phyloP scores from a whole-genome alignment of 2,329 filamentous ascomycete species.

The Cercospora nicotianae region DNA sequence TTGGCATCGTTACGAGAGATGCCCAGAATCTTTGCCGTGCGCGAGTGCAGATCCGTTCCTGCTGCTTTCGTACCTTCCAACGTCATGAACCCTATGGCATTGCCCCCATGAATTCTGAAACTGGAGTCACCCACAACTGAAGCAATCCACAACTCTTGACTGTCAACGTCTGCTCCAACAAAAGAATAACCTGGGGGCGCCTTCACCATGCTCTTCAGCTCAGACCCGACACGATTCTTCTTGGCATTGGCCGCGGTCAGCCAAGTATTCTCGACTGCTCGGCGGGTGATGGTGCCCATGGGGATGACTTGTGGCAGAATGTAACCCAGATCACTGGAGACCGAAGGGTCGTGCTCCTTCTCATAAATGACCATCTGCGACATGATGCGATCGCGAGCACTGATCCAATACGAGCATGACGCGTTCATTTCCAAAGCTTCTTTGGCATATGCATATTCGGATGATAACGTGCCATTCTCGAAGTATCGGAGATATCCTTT shows the following conservation, averaged over 20 bases:
- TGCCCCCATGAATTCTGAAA: constrained; percentile 92
- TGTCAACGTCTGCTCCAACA: constrained; percentile 96
- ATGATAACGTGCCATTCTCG: constrained; percentile 82
- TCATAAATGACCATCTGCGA: constrained; percentile 95
- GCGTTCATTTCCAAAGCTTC: constrained; percentile 98
- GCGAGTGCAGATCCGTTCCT: constrained; percentile 90
- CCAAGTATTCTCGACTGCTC: constrained; percentile 97
- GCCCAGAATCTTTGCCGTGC: constrained; percentile 85
- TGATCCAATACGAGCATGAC: constrained; percentile 99
- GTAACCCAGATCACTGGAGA: constrained; percentile 61
- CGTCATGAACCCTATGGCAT: constrained; percentile 98
- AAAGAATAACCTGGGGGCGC: constrained; percentile 89
- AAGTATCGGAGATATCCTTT: constrained; percentile 91
- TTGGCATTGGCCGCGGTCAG: constrained; percentile 97
- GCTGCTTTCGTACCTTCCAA: constrained; percentile 92
- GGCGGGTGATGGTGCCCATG: constrained; percentile 94
- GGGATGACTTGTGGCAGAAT: constrained; percentile 95
- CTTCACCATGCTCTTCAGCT: constrained; percentile 94
- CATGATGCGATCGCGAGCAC: constrained; percentile 85
- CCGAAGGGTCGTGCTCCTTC: constrained; percentile 51
- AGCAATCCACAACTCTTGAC: constrained; percentile 96
- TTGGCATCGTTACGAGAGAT: constrained; percentile 96
- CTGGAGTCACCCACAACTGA: constrained; percentile 91
- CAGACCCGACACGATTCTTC: constrained; percentile 90
- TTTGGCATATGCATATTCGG: constrained; percentile 85